These are phyloP conservation scores for Durotheca rogersii DNA, from an alignment of 495 filamentous ascomycete species.

Conservation along the genomic window DNA sequence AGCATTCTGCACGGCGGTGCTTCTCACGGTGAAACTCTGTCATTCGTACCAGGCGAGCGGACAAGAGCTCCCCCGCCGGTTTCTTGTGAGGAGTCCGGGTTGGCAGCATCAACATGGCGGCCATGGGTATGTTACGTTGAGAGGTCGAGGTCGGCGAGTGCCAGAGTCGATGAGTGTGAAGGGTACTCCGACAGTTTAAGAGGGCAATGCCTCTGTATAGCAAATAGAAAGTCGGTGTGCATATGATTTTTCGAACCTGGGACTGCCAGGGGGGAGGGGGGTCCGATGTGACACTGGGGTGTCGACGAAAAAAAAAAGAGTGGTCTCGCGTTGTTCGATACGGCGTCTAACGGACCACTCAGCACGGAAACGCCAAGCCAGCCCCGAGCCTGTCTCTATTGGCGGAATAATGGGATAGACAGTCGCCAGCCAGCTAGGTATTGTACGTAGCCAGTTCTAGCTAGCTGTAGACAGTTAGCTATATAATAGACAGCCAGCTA, in stretches of 20 bases:
- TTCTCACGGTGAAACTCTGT: slow-evolving; percentile 33
- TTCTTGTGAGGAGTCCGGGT: slow-evolving; percentile 15
- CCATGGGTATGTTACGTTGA: slow-evolving; percentile 24
- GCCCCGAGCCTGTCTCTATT: no score
- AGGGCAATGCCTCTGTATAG: slow-evolving; percentile 21
- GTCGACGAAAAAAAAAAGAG: slow-evolving; percentile 26
- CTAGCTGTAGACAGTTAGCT: no score
- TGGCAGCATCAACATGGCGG: slow-evolving; percentile 23
- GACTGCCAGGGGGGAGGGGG: slow-evolving; percentile 23
- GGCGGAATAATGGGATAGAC: no score
- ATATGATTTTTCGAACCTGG: slow-evolving; percentile 31
- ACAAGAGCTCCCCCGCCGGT: slow-evolving; percentile 19
- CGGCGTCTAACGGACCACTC: slow-evolving; percentile 29
- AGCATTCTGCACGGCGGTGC: slow-evolving; percentile 29
- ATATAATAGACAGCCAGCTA: no score
- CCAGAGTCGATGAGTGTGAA: slow-evolving; percentile 19
- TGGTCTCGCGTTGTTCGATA: slow-evolving; percentile 26
- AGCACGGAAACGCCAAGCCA: slow-evolving; percentile 5
- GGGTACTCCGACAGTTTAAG: slow-evolving; percentile 24
- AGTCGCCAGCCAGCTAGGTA: no score
- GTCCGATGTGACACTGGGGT: slow-evolving; percentile 29
- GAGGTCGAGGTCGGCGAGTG: slow-evolving; percentile 30
- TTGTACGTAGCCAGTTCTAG: no score
- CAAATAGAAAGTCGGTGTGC: slow-evolving; percentile 32
- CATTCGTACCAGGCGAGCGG: slow-evolving; percentile 23